Conservation (phyloP, 768 basidiomycete species). For the Leccinum uliginosum region DNA sequence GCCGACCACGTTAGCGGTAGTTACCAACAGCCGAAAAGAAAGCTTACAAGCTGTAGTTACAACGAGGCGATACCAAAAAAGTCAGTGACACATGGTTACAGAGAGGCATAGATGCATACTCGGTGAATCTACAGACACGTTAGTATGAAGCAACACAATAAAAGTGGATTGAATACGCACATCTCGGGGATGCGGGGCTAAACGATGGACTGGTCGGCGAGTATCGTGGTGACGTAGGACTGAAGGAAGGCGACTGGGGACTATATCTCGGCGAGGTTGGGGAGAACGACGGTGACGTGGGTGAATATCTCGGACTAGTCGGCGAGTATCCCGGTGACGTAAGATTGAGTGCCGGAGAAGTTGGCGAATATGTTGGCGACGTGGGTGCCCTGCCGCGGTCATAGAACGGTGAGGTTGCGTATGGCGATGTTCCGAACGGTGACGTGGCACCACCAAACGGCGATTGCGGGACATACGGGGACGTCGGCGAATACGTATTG, state of each 20-base stretch:
- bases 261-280: slow-evolving; percentile 83
- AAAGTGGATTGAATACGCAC: slow-evolving; percentile 40
- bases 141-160: neutral
- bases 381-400: slow-evolving; percentile 60
- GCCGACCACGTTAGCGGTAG: slow-evolving; percentile 9
- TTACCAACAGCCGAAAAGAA: neutral
- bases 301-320: slow-evolving; percentile 80
- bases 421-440: slow-evolving; percentile 76
- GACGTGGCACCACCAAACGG: slow-evolving; percentile 81
- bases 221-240: slow-evolving; percentile 85
- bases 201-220: slow-evolving; percentile 90
- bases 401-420: slow-evolving; percentile 83
- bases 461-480: slow-evolving; percentile 83
- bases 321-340: slow-evolving; percentile 71
- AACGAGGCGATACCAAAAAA: neutral
- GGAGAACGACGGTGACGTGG: slow-evolving; percentile 80
- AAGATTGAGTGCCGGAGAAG: slow-evolving; percentile 76
- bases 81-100: slow-evolving; percentile 22
- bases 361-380: slow-evolving; percentile 85
- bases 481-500: slow-evolving; percentile 83
- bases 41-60: slow-evolving; percentile 57
- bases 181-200: slow-evolving; percentile 89
- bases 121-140: slow-evolving; percentile 58
- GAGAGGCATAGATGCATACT: slow-evolving; percentile 47
- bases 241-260: slow-evolving; percentile 87